Evolutionary conservation across 805 yeast genomes (phyloP).

Genomic region (Yarrowia hollandica): DNA sequence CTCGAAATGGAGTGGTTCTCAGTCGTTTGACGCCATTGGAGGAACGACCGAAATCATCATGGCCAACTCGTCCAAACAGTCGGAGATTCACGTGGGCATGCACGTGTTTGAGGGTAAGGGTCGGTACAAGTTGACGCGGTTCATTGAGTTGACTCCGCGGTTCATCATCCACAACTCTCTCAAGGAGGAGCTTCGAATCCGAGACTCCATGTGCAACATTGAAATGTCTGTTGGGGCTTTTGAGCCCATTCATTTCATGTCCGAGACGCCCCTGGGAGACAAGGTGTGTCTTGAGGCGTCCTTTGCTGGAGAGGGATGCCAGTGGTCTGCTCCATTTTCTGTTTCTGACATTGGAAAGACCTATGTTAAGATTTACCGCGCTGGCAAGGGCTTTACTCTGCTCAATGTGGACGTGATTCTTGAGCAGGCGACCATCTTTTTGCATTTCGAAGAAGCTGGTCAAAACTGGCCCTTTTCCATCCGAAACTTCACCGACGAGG

Average conservation of each 20-base stretch:
- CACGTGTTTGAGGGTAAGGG: constrained; percentile 77
- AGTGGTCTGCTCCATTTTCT: constrained; percentile 87
- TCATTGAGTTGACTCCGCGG: constrained; percentile 79
- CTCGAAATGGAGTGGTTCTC: constrained; percentile 68
- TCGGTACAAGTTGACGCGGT: constrained; percentile 70
- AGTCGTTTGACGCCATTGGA: constrained; percentile 89
- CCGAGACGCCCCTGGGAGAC: constrained; percentile 57
- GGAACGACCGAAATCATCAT: constrained; percentile 62
- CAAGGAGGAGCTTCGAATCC: constrained; percentile 55
- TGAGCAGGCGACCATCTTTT: constrained; percentile 80
- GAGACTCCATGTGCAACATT: constrained; percentile 50
- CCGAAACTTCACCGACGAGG: constrained; percentile 84
- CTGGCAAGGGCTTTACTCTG: constrained; percentile 63
- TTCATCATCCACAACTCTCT: constrained; percentile 69
- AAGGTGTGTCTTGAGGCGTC: constrained; percentile 49
- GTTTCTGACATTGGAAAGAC: constrained; percentile 83
- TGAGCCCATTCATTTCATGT: constrained; percentile 52
- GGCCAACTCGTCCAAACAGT: constrained; percentile 37
- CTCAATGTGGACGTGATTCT: constrained; percentile 70
- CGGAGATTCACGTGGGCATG: constrained; percentile 75
- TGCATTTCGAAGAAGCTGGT: constrained; percentile 70
- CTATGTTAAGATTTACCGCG: constrained; percentile 65
- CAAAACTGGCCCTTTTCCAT: constrained; percentile 87
- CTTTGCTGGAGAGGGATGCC: constrained; percentile 54
- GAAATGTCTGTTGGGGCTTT: constrained; percentile 37